These are phyloP conservation scores for Gaeumannomyces tritici DNA, from an alignment of 2,329 filamentous ascomycete species.

Conservation along the genomic window DNA sequence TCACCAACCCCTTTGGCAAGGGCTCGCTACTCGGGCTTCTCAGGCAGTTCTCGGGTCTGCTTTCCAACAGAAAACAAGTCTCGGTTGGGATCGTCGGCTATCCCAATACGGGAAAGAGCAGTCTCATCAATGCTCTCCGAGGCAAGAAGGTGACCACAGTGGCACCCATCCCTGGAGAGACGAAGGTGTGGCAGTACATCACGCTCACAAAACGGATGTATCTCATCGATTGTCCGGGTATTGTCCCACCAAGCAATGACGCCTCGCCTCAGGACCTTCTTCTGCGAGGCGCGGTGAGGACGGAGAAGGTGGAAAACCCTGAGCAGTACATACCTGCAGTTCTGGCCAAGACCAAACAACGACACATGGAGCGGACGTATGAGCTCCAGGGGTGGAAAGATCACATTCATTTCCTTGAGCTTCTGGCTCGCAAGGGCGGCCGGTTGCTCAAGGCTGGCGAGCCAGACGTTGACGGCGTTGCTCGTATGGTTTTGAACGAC, in stretches of 20 bases:
- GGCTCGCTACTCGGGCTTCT: constrained; percentile 87
- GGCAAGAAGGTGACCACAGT: constrained; percentile 93
- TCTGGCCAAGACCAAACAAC: constrained; percentile 67
- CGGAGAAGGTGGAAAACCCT: constrained; percentile 93
- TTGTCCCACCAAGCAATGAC: constrained; percentile 54
- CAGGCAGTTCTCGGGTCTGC: constrained; percentile 83
- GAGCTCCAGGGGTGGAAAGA: constrained; percentile 72
- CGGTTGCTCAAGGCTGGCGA: constrained; percentile 86
- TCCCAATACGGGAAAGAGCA: constrained; percentile 92
- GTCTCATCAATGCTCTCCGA: constrained; percentile 90
- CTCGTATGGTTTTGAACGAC: constrained; percentile 94
- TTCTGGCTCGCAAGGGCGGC: constrained; percentile 78
- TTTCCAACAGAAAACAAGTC: constrained; percentile 91
- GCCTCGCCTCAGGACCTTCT: constrained; percentile 79
- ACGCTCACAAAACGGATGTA: constrained; percentile 58
- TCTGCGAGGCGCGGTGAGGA: constrained; percentile 80
- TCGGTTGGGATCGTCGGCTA: constrained; percentile 71
- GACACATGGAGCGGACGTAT: constrained; percentile 89
- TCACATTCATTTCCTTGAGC: constrained; percentile 74
- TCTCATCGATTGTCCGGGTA: constrained; percentile 92
- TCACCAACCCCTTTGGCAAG: constrained; percentile 96
- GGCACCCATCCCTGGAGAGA: constrained; percentile 86
- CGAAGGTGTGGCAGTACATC: constrained; percentile 97
- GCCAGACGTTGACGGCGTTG: constrained; percentile 86
- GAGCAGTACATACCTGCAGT: constrained; percentile 91